phyloP scores from a whole-genome alignment of 2,329 filamentous ascomycete species.

The Epicoccum nigrum region DNA sequence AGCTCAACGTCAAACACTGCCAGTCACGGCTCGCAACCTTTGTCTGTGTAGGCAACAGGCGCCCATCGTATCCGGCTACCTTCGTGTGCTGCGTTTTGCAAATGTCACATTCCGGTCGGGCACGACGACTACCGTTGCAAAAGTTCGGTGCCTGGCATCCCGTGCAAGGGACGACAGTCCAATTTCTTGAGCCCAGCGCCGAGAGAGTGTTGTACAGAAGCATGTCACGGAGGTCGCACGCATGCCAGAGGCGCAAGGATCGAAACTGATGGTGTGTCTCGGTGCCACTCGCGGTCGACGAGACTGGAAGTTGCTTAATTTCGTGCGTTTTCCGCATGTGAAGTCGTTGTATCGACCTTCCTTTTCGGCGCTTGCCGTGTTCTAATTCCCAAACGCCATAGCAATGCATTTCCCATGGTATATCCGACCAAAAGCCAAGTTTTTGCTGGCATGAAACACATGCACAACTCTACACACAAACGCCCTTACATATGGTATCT shows the following conservation, averaged over 20 bases:
- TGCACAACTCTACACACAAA: conserved; percentile 13
- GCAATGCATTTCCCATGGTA: conserved; percentile 20
- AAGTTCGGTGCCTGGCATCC: conserved; percentile 11
- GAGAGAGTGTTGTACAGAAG: conserved; percentile 2
- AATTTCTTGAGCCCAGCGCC: background rate
- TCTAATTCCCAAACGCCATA: conserved; percentile 18
- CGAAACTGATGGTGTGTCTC: conserved; percentile 9
- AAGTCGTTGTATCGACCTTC: conserved; percentile 12
- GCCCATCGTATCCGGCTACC: conserved; percentile 4
- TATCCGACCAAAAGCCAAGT: conserved; percentile 14
- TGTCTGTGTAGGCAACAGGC: conserved; percentile 1
- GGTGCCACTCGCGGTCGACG: conserved; percentile 13
- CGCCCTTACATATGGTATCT: conserved; percentile 47
- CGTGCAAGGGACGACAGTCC: conserved; percentile 5
- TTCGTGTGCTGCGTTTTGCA: conserved; percentile 9
- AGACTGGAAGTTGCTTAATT: conserved; percentile 7
- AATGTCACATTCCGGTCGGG: conserved; percentile 9
- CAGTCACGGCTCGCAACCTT: conserved; percentile 13
- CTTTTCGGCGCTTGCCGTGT: conserved; percentile 9
- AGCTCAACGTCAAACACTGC: conserved; percentile 16
- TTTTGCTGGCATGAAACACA: conserved; percentile 15
- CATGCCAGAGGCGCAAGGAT: background rate
- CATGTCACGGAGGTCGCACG: conserved; percentile 9
- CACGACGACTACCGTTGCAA: conserved; percentile 7
- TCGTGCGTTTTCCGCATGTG: conserved; percentile 14